Evolutionary conservation across 495 filamentous ascomycete species (phyloP), one percentile per base, ranked within the genome.

Genomic region (Astrothelium macrocarpum): DNA sequence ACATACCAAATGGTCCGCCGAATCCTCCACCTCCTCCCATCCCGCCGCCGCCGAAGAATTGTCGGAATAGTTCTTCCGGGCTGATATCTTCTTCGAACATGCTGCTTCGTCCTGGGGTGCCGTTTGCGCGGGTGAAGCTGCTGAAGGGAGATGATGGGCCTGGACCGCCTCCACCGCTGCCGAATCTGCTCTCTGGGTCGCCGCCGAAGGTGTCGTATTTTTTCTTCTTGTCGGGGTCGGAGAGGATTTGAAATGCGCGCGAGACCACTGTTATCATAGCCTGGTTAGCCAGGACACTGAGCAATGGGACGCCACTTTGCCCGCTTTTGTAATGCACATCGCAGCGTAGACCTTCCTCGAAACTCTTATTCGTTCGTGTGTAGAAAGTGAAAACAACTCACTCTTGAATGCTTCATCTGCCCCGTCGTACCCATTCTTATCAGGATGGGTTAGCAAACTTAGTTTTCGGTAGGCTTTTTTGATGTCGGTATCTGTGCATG

Each of bases 331-430:
- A n/a, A n/a, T n/a, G n/a, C n/a, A n/a, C n/a, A n/a, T n/a, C n/a
- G n/a, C n/a, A n/a, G n/a, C n/a, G n/a, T n/a, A n/a, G n/a, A n/a
- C n/a, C n/a, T n/a, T n/a, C n/a, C n/a, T n/a, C n/a, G n/a, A n/a
- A n/a, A n/a, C n/a, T n/a, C n/a, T n/a, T n/a, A n/a, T n/a, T n/a
- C n/a, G n/a, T n/a, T n/a, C n/a, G n/a, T n/a, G n/a, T n/a, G n/a
- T n/a, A n/a, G n/a, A n/a, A n/a, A n/a, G n/a, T n/a, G n/a, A n/a
- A n/a, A n/a, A 16, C 25, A 32, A 80, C 85, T 77, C 72, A 89
- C 86, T 76, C 77, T 97, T 97, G 76, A 98, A 98, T 26, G 94
- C 94, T 77, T 98, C 94, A 75, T 96, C 94, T 62, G 94, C 92
- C 36, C 92, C 87, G 32, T 93, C 89, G 75, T 95, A 91, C n/a